Evolutionary conservation across 1,139 yeast genomes (phyloP).

Genomic region (Hansenula anomala): DNA sequence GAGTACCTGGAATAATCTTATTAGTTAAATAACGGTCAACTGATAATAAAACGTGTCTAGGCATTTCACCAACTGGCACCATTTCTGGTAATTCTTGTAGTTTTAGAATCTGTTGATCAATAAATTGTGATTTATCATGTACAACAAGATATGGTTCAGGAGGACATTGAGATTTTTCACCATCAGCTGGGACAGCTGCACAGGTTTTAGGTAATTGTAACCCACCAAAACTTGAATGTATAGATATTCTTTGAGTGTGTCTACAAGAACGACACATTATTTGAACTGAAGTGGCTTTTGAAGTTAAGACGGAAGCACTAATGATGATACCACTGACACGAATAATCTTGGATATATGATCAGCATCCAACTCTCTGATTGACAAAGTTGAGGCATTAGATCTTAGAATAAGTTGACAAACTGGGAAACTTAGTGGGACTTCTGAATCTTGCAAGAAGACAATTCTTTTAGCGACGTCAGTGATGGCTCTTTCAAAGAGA

Average conservation of each 20-base stretch:
- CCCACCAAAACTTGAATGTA: slow-evolving; percentile 76
- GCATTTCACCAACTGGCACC: slow-evolving; percentile 99
- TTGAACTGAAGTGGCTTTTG: slow-evolving; percentile 83
- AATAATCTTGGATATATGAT: slow-evolving; percentile 84
- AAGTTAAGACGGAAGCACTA: slow-evolving; percentile 82
- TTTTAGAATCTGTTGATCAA: slow-evolving; percentile 92
- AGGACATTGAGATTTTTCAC: slow-evolving; percentile 25
- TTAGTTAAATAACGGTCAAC: slow-evolving; percentile 90
- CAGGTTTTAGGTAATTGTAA: slow-evolving; percentile 75
- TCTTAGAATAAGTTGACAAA: slow-evolving; percentile 74
- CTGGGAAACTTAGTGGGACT: slow-evolving; percentile 59
- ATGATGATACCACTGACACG: slow-evolving; percentile 92
- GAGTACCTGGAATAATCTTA: slow-evolving; percentile 89
- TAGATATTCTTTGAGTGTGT: slow-evolving; percentile 64
- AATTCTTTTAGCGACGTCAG: slow-evolving; percentile 73
- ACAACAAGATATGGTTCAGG: slow-evolving; percentile 90
- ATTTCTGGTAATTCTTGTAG: slow-evolving; percentile 95
- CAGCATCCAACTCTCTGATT: slow-evolving; percentile 80
- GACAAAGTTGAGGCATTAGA: slow-evolving; percentile 72
- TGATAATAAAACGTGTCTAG: slow-evolving; percentile 84
- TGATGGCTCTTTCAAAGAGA: slow-evolving; percentile 82
- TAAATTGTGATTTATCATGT: slow-evolving; percentile 87
- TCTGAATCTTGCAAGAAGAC: slow-evolving; percentile 21
- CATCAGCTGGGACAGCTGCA: slow-evolving; percentile 50
- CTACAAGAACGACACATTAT: slow-evolving; percentile 87